Percentiles rank a stretch among this genome's conserved stretches.
Conservation (phyloP, 345 rosid genomes). For the Nasturtium officinale region DNA sequence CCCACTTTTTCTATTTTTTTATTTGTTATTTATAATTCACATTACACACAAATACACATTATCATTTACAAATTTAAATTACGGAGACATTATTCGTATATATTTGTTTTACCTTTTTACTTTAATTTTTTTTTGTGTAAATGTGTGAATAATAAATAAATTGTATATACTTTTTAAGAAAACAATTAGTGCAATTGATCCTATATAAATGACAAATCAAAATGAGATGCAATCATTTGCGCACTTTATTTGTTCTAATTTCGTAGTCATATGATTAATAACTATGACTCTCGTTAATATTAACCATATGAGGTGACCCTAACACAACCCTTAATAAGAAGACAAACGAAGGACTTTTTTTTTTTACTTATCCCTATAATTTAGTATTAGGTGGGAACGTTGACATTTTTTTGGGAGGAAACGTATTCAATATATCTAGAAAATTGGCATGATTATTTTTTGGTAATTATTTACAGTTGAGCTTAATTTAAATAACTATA, state of each 20-base stretch:
- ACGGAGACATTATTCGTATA: background rate
- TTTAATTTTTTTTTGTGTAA: background rate
- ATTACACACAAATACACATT: background rate
- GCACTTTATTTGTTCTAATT: constrained; percentile 31
- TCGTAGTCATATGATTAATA: constrained; percentile 44
- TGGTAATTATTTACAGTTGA: constrained; percentile 36
- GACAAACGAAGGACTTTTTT: constrained; percentile 15
- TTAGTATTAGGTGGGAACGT: constrained; percentile 42
- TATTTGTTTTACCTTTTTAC: background rate
- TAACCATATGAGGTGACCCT: constrained; percentile 28
- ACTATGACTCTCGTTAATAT: constrained; percentile 28
- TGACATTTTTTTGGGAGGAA: constrained; percentile 43
- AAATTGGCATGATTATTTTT: constrained; percentile 13
- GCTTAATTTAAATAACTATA: constrained; percentile 21
- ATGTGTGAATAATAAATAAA: background rate
- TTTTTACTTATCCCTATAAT: constrained; percentile 31
- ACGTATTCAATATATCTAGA: constrained; percentile 38
- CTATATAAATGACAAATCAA: background rate
- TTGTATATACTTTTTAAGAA: background rate
- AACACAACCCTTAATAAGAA: constrained; percentile 15
- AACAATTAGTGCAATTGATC: background rate
- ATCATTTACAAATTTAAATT: background rate
- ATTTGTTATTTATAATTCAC: background rate
- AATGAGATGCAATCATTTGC: constrained; percentile 12
- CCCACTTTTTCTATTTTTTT: background rate